phyloP scores from a whole-genome alignment of 139 green algal species.

The Chlorella ohadii region DNA sequence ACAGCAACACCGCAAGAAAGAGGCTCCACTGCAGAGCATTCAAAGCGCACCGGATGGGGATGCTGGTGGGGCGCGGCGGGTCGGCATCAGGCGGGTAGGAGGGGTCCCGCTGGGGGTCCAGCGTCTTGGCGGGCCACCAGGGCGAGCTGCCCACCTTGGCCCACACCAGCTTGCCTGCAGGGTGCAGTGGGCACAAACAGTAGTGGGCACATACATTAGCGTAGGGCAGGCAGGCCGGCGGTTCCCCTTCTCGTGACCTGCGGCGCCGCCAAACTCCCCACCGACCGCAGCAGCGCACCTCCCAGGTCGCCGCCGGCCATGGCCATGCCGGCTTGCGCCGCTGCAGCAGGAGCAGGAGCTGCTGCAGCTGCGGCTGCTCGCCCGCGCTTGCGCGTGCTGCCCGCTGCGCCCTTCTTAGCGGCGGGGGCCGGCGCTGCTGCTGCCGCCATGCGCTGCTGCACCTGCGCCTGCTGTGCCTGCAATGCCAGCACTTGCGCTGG shows the following conservation, averaged over 20 bases:
- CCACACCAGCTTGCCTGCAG: constrained; percentile 39
- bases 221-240: too few species aligned
- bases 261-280: too few species aligned
- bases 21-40: too few species aligned
- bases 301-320: background rate
- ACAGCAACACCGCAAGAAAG: too few species aligned
- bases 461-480: constrained; percentile 26
- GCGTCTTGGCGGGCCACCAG: constrained; percentile 47
- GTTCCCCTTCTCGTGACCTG: too few species aligned
- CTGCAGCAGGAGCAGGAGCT: background rate
- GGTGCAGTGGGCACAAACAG: background rate
- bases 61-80: constrained; percentile 43
- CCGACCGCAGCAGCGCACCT: background rate
- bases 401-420: background rate
- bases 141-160: constrained; percentile 41
- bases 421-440: background rate
- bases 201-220: too few species aligned
- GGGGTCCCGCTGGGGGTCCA: constrained; percentile 33
- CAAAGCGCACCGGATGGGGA: constrained; percentile 27
- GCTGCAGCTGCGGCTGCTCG: background rate
- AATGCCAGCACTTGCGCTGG: constrained; percentile 1
- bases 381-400: background rate
- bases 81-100: constrained; percentile 44
- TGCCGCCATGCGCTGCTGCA: constrained; percentile 17
- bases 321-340: background rate